Evolutionary conservation across 352 stramenopile genomes (phyloP).

Genomic region (Phytophthora capsici): DNA sequence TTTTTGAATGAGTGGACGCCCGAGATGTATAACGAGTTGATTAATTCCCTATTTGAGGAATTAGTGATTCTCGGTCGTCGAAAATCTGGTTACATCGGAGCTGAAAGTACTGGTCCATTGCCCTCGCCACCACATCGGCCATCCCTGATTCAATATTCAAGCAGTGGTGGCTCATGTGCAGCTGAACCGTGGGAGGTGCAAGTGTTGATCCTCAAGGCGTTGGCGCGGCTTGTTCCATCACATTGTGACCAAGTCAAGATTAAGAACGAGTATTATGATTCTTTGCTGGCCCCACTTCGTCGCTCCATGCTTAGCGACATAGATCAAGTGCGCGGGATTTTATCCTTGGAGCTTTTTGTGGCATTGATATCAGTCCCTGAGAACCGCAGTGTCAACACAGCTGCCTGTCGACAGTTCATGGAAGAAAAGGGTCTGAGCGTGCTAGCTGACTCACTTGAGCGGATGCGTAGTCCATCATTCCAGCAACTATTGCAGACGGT

Average conservation of each 20-base stretch:
- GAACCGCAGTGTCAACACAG: conserved; percentile 55
- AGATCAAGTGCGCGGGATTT: conserved; percentile 79
- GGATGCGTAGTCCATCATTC: conserved; percentile 75
- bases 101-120: conserved; percentile 20
- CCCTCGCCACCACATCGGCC: conserved; percentile 17
- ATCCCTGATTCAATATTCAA: conserved; percentile 22
- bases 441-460: conserved; percentile 64
- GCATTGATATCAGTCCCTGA: conserved; percentile 60
- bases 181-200: conserved; percentile 79
- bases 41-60: conserved; percentile 67
- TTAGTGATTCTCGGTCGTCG: conserved; percentile 54
- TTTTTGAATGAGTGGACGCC: conserved; percentile 81
- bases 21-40: conserved; percentile 72
- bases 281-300: conserved; percentile 64
- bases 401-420: conserved; percentile 62
- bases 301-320: conserved; percentile 71
- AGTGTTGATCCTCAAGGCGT: conserved; percentile 79
- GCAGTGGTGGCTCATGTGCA: conserved; percentile 29
- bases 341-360: conserved; percentile 76
- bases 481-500: conserved; percentile 62
- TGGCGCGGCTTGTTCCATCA: conserved; percentile 65
- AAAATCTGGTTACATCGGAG: conserved; percentile 59
- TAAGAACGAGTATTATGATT: conserved; percentile 61
- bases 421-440: conserved; percentile 56
- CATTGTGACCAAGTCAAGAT: conserved; percentile 65